Base-by-base conservation (phyloP, 345 rosid genomes). In the Rhizophora mangle region DNA sequence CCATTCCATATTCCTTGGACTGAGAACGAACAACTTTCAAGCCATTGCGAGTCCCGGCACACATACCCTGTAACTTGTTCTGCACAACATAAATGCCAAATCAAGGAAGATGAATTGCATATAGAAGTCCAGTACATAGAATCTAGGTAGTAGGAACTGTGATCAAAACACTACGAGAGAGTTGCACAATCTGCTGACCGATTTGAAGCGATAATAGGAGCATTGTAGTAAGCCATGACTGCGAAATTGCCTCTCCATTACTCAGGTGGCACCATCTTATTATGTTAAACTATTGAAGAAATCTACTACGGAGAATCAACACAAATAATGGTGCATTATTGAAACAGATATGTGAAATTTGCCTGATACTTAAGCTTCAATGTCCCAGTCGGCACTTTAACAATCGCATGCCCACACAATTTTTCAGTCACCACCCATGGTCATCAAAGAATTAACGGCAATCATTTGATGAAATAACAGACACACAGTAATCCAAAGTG, bases 401-500 rank as follows among this genome's bases (percentile, higher is more conserved):
- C 60, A 27, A 61, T 36, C 61, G 60, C 69, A 52, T 31, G 30
- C 64, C 55, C 5, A 1, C 64, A 72, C 49, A 74, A n/a, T 19
- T 59, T 76, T 51, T 65, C 73, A 58, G 68, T 26, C 34, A 72
- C 69, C 34, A 82, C 74, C 84, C 77, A 85, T 5, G 88, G 86
- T 74, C 88, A 82, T 78, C 67, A 69, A 29, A 64, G 26, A 71
- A 39, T 64, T 68, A 46, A 59, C 6, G 43, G 56, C 56, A 34
- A 34, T 52, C 8, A 19, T 52, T 52, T 34, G 36, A 6, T 18
- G 21, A 52, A 22, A 52, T 5, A 20, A 36, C 2, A 39, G 26
- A 37, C 13, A 19, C 27, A 36, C 59, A 36, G 10, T 22, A 53
- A 34, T 34, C 36, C 36, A 34, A 34, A 34, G 36, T 34, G 36